Percentiles rank a stretch among this genome's conserved stretches.
These are phyloP conservation scores for Apiospora phragmitis DNA, from an alignment of 2,329 filamentous ascomycete species.

Conservation along the genomic window DNA sequence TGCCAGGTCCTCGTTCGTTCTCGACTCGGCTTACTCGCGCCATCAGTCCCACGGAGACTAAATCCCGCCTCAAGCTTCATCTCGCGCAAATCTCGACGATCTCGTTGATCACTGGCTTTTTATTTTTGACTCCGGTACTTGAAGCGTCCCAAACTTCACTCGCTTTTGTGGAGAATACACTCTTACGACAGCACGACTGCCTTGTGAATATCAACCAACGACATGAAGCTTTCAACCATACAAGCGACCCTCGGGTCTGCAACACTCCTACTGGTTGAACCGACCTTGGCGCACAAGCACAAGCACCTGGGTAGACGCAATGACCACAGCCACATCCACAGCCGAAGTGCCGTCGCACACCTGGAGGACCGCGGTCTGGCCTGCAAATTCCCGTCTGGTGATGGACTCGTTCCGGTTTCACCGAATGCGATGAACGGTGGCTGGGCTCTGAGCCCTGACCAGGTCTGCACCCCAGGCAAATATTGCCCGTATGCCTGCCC, in stretches of 20 bases:
- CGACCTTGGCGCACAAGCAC: conserved; percentile 36
- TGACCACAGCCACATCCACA: conserved; percentile 34
- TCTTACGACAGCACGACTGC: neutral
- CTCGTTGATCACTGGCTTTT: conserved; percentile 4
- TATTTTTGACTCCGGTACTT: neutral
- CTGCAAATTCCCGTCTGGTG: conserved; percentile 67
- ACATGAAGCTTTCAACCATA: neutral
- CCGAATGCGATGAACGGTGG: conserved; percentile 66
- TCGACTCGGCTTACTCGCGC: neutral
- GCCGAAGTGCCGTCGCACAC: conserved; percentile 12
- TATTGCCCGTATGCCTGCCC: conserved; percentile 81
- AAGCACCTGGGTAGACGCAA: conserved; percentile 38
- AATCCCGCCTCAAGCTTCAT: neutral
- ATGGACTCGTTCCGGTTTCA: conserved; percentile 68
- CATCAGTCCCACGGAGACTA: neutral
- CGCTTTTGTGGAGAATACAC: neutral
- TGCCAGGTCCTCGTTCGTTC: neutral
- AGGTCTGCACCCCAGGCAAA: conserved; percentile 63
- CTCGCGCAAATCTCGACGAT: conserved; percentile 4
- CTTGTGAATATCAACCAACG: neutral
- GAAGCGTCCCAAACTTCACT: neutral
- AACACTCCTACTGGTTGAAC: conserved; percentile 13
- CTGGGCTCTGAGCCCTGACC: conserved; percentile 79
- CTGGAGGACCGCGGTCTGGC: conserved; percentile 54
- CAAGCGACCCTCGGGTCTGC: conserved; percentile 1